Base-by-base conservation (phyloP, 192 early-diverging fungal genomes). In the Radiomyces spectabilis region DNA sequence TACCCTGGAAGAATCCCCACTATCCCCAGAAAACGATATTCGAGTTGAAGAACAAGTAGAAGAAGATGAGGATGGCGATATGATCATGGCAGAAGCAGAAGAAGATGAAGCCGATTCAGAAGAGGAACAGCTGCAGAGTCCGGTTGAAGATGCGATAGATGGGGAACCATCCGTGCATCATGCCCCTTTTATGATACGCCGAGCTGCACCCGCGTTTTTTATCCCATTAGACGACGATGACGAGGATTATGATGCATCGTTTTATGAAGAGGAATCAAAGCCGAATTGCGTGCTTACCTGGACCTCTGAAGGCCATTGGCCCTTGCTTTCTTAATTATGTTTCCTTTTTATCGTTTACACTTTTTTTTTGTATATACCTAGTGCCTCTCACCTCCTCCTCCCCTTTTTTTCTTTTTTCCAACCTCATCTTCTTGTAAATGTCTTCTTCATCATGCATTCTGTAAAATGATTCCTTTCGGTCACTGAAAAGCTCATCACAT, bases 101-200 rank as follows among this genome's bases (percentile, higher is more conserved):
- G 46, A 48, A 8, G 46, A 48, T 48, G 15, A 16, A 27, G 46
- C 24, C 16, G 46, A 48, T 48, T 21, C 24, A 8, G 46, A 48
- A 15, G 46, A 48, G 6, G 46, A 48, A n/a, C n/a, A n/a, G n/a
- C n/a, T n/a, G n/a, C n/a, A n/a, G n/a, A n/a, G n/a, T n/a, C n/a
- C n/a, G n/a, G n/a, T n/a, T 15, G 46, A 48, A 12, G 46, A 27
- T 9, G 25, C 46, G 7, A 27, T 48, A 15, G 24, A 21, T 25
- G 25, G 25, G 7, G 46, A 48, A 48, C 46, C 24, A 31, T 29
- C 46, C 4, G 12, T 25, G 15, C 5, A 15, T 13, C 9, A 21
- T 7, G 25, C 46, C 16, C 9, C 24, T 4, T 43, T 43, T 19
- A 29, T 29, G 6, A 21, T 21, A 15, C 46, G 30, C 0, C 2